phyloP scores from a whole-genome alignment of 129 eudicot genomes.

The Mikania micrantha region DNA sequence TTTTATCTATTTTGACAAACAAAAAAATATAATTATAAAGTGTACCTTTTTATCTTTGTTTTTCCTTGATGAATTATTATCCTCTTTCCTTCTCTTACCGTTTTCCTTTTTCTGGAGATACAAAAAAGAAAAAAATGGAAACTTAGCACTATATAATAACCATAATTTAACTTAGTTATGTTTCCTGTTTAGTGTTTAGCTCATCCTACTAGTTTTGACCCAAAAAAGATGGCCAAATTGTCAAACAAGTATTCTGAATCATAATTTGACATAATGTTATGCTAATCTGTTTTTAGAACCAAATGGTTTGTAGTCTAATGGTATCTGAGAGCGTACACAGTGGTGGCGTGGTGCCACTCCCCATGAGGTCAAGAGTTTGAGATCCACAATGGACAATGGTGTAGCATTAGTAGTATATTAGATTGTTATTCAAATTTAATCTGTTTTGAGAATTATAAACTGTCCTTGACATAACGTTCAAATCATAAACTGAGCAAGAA shows the following conservation, averaged over 20 bases:
- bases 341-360: too few relatives aligned
- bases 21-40: not conserved
- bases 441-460: not conserved
- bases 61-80: slow-evolving; percentile 58
- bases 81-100: slow-evolving; percentile 90
- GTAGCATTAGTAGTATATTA: too few relatives aligned
- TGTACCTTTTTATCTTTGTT: slow-evolving; percentile 80
- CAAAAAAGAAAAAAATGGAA: not conserved
- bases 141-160: not conserved
- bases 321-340: too few relatives aligned
- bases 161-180: not conserved
- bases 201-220: not conserved
- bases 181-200: slow-evolving; percentile 1
- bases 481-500: not conserved
- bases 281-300: not conserved
- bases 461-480: not conserved
- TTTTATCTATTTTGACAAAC: not conserved
- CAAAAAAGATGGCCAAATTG: not conserved
- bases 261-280: not conserved
- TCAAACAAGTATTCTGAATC: not conserved
- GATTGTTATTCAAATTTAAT: too few relatives aligned
- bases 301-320: too few relatives aligned
- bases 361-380: too few relatives aligned
- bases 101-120: slow-evolving; percentile 80
- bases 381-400: too few relatives aligned